A percentile compares a stretch with the other conserved stretches of the same genome.
Evolutionary conservation across 352 stramenopile species (phyloP).

Genomic region (Blastocystis sp.): DNA sequence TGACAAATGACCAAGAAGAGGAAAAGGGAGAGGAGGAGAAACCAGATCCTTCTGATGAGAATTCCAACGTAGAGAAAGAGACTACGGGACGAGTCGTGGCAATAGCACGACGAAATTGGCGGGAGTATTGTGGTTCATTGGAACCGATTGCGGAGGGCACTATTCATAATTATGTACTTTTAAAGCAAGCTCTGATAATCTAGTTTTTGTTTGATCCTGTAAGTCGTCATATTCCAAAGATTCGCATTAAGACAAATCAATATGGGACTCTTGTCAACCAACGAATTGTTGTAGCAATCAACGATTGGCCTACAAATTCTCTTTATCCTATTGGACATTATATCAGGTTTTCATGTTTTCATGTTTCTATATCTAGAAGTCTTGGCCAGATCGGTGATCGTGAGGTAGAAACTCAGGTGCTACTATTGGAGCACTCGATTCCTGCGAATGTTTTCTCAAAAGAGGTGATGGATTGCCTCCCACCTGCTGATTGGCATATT

Average conservation of each 20-base stretch:
- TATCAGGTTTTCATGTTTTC: constrained; percentile 68
- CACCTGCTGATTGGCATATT: constrained; percentile 86
- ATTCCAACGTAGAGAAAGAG: not conserved
- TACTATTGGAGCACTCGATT: constrained; percentile 94
- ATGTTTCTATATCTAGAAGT: constrained; percentile 65
- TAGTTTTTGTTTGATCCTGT: constrained; percentile 75
- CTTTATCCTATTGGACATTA: constrained; percentile 90
- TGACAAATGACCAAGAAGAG: constrained; percentile 72
- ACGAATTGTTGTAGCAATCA: constrained; percentile 85
- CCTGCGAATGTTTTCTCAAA: constrained; percentile 79
- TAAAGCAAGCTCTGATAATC: constrained; percentile 66
- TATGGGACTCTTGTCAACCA: constrained; percentile 82
- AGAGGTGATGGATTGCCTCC: constrained; percentile 82
- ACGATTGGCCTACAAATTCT: constrained; percentile 82
- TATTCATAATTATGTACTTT: constrained; percentile 68
- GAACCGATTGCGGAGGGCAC: constrained; percentile 71
- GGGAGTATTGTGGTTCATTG: constrained; percentile 85
- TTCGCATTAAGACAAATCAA: constrained; percentile 85
- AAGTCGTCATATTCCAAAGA: constrained; percentile 78
- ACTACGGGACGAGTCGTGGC: constrained; percentile 73
- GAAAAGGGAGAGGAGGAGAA: constrained; percentile 65
- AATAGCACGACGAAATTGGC: constrained; percentile 85
- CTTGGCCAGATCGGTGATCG: constrained; percentile 90
- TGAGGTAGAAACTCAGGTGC: constrained; percentile 87
- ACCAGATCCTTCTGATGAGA: constrained; percentile 50